phyloP scores from a whole-genome alignment of 495 filamentous ascomycete genomes.

The Annulohypoxylon stygium region DNA sequence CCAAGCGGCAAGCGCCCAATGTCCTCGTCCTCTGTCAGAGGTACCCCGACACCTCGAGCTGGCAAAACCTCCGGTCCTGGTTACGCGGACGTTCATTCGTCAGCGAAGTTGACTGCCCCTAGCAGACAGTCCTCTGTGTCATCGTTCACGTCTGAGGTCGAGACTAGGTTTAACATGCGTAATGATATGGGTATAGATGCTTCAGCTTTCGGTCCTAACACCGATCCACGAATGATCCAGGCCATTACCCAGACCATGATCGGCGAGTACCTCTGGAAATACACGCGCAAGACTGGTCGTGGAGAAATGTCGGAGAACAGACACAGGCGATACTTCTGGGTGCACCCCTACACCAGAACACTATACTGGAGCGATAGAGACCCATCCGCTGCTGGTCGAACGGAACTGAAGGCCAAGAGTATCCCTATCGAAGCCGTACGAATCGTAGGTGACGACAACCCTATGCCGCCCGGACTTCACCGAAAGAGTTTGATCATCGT shows the following conservation, averaged over 20 bases:
- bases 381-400: slow-evolving; percentile 79
- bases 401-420: slow-evolving; percentile 90
- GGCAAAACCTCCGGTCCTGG: slow-evolving; percentile 51
- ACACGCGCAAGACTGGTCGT: slow-evolving; percentile 90
- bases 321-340: slow-evolving; percentile 98
- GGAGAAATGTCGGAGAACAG: slow-evolving; percentile 87
- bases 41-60: slow-evolving; percentile 59
- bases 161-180: slow-evolving; percentile 86
- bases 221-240: slow-evolving; percentile 98
- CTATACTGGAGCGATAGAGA: slow-evolving; percentile 97
- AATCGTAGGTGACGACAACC: slow-evolving; percentile 96
- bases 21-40: slow-evolving; percentile 54
- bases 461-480: slow-evolving; percentile 93
- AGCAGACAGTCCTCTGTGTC: slow-evolving; percentile 87
- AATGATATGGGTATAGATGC: slow-evolving; percentile 68
- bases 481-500: slow-evolving; percentile 91
- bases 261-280: slow-evolving; percentile 98
- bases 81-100: slow-evolving; percentile 57
- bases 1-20: slow-evolving; percentile 64
- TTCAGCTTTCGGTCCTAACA: slow-evolving; percentile 71
- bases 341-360: slow-evolving; percentile 96
- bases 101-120: slow-evolving; percentile 52
- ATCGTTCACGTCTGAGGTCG: slow-evolving; percentile 94
- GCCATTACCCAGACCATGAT: slow-evolving; percentile 99
- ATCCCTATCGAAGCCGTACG: slow-evolving; percentile 93